phyloP scores from a whole-genome alignment of 1,139 yeast genomes.

The Geotrichum klebahnii region DNA sequence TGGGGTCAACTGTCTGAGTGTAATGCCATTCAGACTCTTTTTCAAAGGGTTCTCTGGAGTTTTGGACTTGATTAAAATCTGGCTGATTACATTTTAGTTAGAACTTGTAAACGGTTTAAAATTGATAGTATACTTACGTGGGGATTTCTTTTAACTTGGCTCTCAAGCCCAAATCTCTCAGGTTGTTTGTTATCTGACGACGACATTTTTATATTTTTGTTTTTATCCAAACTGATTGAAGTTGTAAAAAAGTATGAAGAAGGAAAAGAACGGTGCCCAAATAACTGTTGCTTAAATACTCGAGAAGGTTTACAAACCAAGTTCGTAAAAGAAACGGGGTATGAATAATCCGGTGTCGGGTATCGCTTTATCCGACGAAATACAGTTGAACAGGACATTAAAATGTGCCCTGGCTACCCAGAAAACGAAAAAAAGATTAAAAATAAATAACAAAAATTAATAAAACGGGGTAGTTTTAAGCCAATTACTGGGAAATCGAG shows the following conservation, averaged over 20 bases:
- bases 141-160: constrained; percentile 26
- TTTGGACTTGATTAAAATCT: constrained; percentile 38
- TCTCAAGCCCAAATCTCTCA: constrained; percentile 25
- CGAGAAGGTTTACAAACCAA: neutral
- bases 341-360: neutral
- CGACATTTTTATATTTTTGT: neutral
- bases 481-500: too few species aligned
- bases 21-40: constrained; percentile 25
- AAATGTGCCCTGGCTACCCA: too few species aligned
- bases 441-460: too few species aligned
- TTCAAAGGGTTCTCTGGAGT: constrained; percentile 36
- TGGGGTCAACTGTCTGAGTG: constrained; percentile 25
- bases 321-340: neutral
- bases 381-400: too few species aligned
- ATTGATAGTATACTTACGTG: constrained; percentile 19
- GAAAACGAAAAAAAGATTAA: neutral
- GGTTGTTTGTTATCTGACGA: constrained; percentile 9
- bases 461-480: neutral
- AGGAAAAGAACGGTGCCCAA: neutral
- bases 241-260: neutral
- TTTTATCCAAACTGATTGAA: neutral
- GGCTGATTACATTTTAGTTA: constrained; percentile 1
- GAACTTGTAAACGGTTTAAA: neutral
- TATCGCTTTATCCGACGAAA: neutral
- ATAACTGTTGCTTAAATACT: neutral